phyloP scores from a whole-genome alignment of 2,329 filamentous ascomycete species.

The Phaeosphaeriaceae sp. region DNA sequence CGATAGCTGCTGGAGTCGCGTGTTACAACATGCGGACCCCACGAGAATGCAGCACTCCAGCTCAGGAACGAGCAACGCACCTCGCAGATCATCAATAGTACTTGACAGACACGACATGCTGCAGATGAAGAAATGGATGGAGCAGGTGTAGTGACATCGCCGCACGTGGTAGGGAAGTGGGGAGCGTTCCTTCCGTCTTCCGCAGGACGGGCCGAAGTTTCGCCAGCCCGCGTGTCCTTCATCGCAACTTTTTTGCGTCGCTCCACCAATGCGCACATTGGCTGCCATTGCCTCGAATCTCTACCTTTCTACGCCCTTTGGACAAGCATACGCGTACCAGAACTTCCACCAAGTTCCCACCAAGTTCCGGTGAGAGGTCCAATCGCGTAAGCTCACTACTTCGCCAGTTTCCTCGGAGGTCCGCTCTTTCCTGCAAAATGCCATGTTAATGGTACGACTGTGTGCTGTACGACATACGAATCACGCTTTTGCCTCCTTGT shows the following conservation, averaged over 20 bases:
- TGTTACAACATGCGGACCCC: background rate
- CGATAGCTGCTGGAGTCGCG: background rate
- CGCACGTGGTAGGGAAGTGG: background rate
- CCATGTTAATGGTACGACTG: constrained; percentile 27
- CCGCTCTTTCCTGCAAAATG: constrained; percentile 26
- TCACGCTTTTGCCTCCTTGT: constrained; percentile 12
- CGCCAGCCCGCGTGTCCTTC: background rate
- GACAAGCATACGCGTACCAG: background rate
- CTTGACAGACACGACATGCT: background rate
- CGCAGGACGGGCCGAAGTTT: background rate
- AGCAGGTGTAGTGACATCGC: background rate
- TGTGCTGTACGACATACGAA: constrained; percentile 17
- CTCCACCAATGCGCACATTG: background rate
- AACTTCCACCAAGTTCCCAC: too few relatives aligned
- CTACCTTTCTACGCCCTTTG: background rate
- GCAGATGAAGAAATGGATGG: background rate
- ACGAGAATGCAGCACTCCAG: background rate
- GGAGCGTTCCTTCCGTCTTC: background rate
- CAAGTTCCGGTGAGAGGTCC: background rate
- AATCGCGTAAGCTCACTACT: background rate
- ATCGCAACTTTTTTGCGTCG: background rate
- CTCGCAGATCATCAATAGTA: background rate
- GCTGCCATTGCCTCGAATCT: background rate
- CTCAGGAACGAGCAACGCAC: background rate
- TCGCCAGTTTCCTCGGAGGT: constrained; percentile 16